These are phyloP conservation scores for Talaromyces verruculosus DNA, from an alignment of 2,329 filamentous ascomycete species.

Conservation along the genomic window DNA sequence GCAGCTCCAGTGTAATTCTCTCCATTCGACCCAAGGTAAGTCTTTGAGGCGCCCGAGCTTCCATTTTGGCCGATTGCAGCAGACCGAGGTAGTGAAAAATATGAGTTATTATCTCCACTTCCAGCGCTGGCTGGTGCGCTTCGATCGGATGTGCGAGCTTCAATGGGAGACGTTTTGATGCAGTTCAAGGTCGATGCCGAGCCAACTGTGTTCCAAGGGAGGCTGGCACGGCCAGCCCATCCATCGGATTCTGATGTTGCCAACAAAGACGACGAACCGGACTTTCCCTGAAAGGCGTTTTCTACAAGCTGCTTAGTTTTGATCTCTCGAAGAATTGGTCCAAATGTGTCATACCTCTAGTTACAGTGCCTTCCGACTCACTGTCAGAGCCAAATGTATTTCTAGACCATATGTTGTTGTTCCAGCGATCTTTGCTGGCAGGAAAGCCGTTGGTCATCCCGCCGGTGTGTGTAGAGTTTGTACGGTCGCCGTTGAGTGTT, in stretches of 20 bases:
- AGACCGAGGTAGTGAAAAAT: conserved; percentile 49
- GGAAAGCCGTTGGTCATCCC: conserved; percentile 48
- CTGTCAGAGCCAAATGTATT: conserved; percentile 47
- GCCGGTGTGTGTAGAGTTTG: conserved; percentile 39
- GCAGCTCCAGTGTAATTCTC: conserved; percentile 37
- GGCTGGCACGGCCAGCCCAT: conserved; percentile 55
- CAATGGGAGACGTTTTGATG: conserved; percentile 59
- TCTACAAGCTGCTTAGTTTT: conserved; percentile 23
- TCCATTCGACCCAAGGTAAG: conserved; percentile 35
- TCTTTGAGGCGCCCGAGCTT: conserved; percentile 32
- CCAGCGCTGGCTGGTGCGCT: conserved; percentile 43
- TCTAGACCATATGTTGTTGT: conserved; percentile 56
- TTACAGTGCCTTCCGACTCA: conserved; percentile 47
- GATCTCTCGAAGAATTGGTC: background rate
- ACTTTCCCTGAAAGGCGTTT: conserved; percentile 54
- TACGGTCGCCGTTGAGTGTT: conserved; percentile 35
- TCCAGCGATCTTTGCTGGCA: conserved; percentile 45
- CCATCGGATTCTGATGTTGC: conserved; percentile 67
- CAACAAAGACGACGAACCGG: conserved; percentile 68
- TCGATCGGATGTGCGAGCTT: conserved; percentile 53
- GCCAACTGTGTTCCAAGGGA: conserved; percentile 61
- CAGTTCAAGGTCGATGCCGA: conserved; percentile 47
- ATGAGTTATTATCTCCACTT: conserved; percentile 46
- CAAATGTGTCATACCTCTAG: conserved; percentile 47
- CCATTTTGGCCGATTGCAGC: conserved; percentile 48